Conservation (phyloP, 768 basidiomycete species). For the Tricholoma matsutake region DNA sequence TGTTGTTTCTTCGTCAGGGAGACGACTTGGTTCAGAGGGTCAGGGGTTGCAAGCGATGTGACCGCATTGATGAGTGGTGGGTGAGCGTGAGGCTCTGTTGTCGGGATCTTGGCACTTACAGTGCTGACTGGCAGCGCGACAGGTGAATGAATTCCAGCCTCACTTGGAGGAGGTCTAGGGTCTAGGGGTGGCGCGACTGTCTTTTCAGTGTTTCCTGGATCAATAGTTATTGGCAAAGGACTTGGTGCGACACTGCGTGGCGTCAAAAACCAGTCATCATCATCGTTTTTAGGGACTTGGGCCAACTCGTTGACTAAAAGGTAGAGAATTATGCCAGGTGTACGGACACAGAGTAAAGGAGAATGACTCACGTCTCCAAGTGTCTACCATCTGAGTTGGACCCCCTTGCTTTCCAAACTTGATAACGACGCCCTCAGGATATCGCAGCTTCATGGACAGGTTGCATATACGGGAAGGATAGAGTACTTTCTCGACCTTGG, state of each 20-base stretch:
- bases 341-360: not conserved
- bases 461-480: conserved; percentile 25
- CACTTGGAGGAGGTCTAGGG: not conserved
- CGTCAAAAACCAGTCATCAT: conserved; percentile 31
- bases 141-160: not conserved
- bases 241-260: conserved; percentile 11
- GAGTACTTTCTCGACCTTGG: conserved; percentile 25
- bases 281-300: conserved; percentile 3
- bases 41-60: not conserved
- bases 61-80: not conserved
- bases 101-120: not conserved
- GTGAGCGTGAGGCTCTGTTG: not conserved
- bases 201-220: not conserved
- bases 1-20: conserved; percentile 4
- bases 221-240: not conserved
- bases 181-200: not conserved
- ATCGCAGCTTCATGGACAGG: conserved; percentile 41
- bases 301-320: conserved; percentile 10
- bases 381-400: conserved; percentile 30
- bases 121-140: not conserved
- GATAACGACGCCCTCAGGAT: conserved; percentile 39
- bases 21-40: not conserved
- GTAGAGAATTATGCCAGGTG: not conserved
- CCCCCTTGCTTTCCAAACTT: conserved; percentile 33
- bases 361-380: conserved; percentile 36